These are phyloP conservation scores for Plectosphaerella plurivora DNA, from an alignment of 2,329 filamentous ascomycete species.

Conservation along the genomic window DNA sequence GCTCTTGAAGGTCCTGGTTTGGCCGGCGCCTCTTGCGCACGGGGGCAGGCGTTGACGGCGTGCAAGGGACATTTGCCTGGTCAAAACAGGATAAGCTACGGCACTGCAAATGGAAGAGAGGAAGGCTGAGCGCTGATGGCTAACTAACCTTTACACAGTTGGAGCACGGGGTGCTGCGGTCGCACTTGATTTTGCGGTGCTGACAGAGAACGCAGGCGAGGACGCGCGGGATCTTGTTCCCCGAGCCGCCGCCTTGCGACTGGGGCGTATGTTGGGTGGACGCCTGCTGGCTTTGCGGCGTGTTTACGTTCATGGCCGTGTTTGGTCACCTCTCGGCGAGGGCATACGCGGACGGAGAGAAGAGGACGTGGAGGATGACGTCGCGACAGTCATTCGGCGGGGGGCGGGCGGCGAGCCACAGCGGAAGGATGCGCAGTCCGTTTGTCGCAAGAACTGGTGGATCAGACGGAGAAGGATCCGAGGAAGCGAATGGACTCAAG, in stretches of 20 bases:
- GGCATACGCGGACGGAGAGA: too few species aligned
- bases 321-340: too few species aligned
- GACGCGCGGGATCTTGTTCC: constrained; percentile 37
- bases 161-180: constrained; percentile 53
- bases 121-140: constrained; percentile 9
- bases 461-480: too few species aligned
- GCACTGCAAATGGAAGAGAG: neutral
- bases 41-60: constrained; percentile 55
- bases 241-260: neutral
- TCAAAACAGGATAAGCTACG: constrained; percentile 7
- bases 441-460: too few species aligned
- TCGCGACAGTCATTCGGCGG: too few species aligned
- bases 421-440: too few species aligned
- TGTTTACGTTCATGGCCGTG: neutral
- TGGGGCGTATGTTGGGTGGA: neutral
- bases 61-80: constrained; percentile 55
- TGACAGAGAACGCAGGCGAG: constrained; percentile 55
- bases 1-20: constrained; percentile 58
- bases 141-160: constrained; percentile 56
- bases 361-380: too few species aligned
- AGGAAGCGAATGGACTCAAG: neutral
- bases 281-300: neutral
- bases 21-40: constrained; percentile 55
- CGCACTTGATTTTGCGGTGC: constrained; percentile 60
- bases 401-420: too few species aligned